phyloP scores from a whole-genome alignment of 73 alveolate genomes.

The Tetrahymena thermophila region DNA sequence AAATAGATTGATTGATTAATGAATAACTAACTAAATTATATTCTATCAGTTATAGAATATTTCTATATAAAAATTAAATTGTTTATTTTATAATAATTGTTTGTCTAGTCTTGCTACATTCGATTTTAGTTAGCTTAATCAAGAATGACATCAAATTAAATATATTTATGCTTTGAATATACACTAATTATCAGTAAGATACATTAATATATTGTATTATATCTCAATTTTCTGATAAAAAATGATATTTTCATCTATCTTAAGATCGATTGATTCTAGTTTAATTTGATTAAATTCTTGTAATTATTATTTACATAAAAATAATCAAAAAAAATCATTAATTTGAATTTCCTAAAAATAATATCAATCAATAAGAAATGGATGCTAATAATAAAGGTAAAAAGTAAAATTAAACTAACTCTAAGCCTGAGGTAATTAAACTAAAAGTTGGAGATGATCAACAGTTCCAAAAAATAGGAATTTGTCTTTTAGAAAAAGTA shows the following conservation, averaged over 20 bases:
- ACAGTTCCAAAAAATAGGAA: not conserved
- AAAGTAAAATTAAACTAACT: not conserved
- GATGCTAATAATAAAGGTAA: not conserved
- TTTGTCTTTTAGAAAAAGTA: not conserved
- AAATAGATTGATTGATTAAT: too few relatives aligned
- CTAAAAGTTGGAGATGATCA: not conserved
- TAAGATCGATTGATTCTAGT: not conserved
- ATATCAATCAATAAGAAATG: not conserved
- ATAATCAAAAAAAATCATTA: not conserved
- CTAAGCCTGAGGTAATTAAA: not conserved
- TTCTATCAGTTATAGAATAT: too few relatives aligned
- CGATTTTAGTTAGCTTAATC: not conserved
- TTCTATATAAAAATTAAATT: too few relatives aligned
- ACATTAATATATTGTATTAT: not conserved
- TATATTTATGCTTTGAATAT: not conserved
- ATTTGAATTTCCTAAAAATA: not conserved
- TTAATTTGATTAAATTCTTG: too few relatives aligned
- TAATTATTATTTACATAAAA: too few relatives aligned
- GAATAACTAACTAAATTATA: too few relatives aligned
- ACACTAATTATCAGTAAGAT: not conserved
- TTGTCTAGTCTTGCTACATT: not conserved
- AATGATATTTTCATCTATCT: too few relatives aligned
- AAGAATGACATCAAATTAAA: not conserved
- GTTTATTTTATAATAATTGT: not conserved
- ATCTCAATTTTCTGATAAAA: not conserved